A percentile compares a stretch with the other conserved stretches of the same genome.
Conservation (phyloP, 208 protist species). For the Leishmania martiniquensis region DNA sequence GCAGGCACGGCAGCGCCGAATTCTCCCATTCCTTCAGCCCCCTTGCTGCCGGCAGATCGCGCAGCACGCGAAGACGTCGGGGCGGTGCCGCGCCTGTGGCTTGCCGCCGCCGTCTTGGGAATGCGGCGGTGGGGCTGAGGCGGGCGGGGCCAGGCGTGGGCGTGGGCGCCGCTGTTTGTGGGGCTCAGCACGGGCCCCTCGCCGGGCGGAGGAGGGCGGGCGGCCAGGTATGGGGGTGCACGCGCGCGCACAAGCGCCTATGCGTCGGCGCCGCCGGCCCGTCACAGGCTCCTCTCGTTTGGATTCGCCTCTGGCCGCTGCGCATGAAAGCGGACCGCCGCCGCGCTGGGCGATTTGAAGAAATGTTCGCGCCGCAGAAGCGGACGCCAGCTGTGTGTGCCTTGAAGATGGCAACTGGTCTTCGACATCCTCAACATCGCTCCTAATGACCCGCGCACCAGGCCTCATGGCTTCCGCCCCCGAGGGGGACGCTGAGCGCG, state of each 20-base stretch:
- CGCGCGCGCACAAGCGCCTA: too few relatives aligned
- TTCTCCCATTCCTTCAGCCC: too few relatives aligned
- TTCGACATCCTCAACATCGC: neutral
- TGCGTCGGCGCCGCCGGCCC: neutral
- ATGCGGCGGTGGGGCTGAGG: neutral
- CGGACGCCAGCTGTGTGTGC: neutral
- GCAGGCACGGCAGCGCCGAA: too few relatives aligned
- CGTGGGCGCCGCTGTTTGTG: neutral
- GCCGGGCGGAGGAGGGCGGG: neutral
- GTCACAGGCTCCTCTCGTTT: neutral
- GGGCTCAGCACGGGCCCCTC: neutral
- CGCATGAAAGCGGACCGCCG: too few relatives aligned
- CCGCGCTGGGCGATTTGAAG: neutral
- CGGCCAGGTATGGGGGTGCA: neutral
- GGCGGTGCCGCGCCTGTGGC: neutral
- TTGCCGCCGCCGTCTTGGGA: too few relatives aligned
- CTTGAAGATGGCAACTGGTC: neutral
- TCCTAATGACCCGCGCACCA: too few relatives aligned
- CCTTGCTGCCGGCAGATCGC: too few relatives aligned
- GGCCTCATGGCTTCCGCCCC: too few relatives aligned
- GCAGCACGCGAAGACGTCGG: too few relatives aligned
- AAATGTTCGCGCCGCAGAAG: neutral
- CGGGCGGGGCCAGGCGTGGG: neutral
- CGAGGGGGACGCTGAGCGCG: neutral
- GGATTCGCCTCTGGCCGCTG: neutral